Evolutionary conservation across 192 early-diverging fungal genomes (phyloP).

Genomic region (Coemansia erecta): DNA sequence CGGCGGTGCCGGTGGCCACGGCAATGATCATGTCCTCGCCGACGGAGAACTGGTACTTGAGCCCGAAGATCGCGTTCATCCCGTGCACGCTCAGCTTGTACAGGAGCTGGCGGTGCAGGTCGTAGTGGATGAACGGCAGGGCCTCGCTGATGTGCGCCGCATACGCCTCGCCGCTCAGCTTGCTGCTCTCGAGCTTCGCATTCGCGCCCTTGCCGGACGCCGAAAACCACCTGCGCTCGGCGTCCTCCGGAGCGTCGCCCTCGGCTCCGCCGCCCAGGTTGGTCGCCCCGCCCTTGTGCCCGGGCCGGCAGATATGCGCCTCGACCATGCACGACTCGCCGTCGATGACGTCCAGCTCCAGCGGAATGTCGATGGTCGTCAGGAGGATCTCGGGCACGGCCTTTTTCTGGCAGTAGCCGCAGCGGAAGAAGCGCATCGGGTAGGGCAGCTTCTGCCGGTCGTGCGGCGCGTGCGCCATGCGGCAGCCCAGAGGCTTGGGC

Average conservation of each 20-base stretch:
- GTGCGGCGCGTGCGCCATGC: slow-evolving; percentile 69
- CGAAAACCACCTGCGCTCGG: slow-evolving; percentile 14
- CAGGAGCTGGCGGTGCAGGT: slow-evolving; percentile 76
- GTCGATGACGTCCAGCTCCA: slow-evolving; percentile 65
- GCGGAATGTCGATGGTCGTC: slow-evolving; percentile 70
- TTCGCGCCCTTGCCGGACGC: background rate
- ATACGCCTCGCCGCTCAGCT: slow-evolving; percentile 62
- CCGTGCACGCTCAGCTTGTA: slow-evolving; percentile 77
- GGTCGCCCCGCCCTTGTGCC: slow-evolving; percentile 9
- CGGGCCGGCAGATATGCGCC: slow-evolving; percentile 62
- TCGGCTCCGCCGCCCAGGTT: background rate
- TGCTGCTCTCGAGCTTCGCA: slow-evolving; percentile 30
- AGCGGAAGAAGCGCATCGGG: slow-evolving; percentile 64
- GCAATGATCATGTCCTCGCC: slow-evolving; percentile 62
- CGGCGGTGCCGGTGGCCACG: slow-evolving; percentile 69
- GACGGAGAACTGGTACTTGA: slow-evolving; percentile 54
- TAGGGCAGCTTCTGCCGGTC: slow-evolving; percentile 63
- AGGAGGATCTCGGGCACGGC: slow-evolving; percentile 76
- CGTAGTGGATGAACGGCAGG: slow-evolving; percentile 81
- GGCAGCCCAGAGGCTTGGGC: slow-evolving; percentile 28
- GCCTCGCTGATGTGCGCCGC: slow-evolving; percentile 71
- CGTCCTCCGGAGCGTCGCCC: background rate
- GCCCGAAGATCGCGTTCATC: slow-evolving; percentile 74
- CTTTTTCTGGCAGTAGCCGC: slow-evolving; percentile 66
- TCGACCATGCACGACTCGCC: slow-evolving; percentile 68